Base-by-base conservation (phyloP, 768 basidiomycete genomes). In the Boletus subparvulus region DNA sequence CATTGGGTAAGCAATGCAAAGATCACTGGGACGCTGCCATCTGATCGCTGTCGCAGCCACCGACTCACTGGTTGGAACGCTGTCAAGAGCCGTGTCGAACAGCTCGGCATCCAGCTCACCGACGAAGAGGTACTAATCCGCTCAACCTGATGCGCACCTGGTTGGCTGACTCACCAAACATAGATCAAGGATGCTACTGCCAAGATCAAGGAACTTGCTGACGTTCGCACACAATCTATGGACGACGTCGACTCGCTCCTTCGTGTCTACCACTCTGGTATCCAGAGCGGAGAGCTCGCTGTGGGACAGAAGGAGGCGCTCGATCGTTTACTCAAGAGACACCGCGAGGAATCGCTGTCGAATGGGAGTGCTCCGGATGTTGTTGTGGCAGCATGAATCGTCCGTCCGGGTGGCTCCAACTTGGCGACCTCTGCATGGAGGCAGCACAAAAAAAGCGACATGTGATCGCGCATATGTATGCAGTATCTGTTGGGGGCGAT, bases 191-290 rank as follows among this genome's bases (percentile, higher is more conserved):
- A 98, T 62, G 96, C 93, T 30, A 98, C 97, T 4, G 87, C 89
- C 75, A 98, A 97, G 84, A 98, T 98, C 82, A 99, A 99, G 85
- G 94, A 97, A 74, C 87, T 99, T 52, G 97, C 97, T 11, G 97
- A 99, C 67, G 92, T 98, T 52, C 88, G 93, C 60, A 98, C 96
- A 11, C 97, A 99, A 73, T 93, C 91, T 13, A 98, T 99, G 94
- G 95, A 98, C 68, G 96, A 98, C 69, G 97, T 99, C 58, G 97
- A 99, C 75, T 91, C 93, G 33, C 86, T 99, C 37, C 83, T 99
- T 44, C 92, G 97, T 70, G 83, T 98, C 40, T 98, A 97, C 76
- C 94, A 98, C 80, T 89, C 90, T 51, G 94, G 90, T 35, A 94
- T 98, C 72, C 86, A 89, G 69, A 87, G 88, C 37, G 97, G 97